Evolutionary conservation across 257 asterid genomes (phyloP), one percentile per base, ranked within the genome.

Genomic region (Solanum gracilifrons): DNA sequence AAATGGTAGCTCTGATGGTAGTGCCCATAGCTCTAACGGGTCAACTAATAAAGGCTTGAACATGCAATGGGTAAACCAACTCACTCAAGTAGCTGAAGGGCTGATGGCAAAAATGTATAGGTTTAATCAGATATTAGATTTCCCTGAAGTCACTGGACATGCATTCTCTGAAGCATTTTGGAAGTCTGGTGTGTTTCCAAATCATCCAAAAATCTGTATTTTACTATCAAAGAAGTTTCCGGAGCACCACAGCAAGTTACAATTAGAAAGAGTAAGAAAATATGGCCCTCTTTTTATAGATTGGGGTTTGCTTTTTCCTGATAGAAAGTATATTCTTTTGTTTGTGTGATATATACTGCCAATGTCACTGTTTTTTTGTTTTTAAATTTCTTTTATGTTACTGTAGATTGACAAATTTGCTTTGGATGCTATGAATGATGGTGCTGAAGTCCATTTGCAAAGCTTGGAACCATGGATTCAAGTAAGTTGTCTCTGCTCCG

Each of bases 21-120:
- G 92, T 9, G 89, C 88, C 85, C 98, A 93, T 25, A 91, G 91
- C 88, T 89, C 95, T 15, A 89, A 91, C 73, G 90, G 94, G 64
- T 89, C 95, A 68, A 90, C 92, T 33, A 95, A 90, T 37, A 97
- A 96, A 95, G 98, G 98, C 71, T 90, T 97, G 94, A 97, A 95
- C 94, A 93, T 97, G 97, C 99, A 94, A 90, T 97, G 98, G 99
- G 96, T 95, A 83, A 92, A 95, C 90, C 99, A 96, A 96, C 99
- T 97, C 91, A 94, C 94, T 6, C 97, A 92, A 88, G 99, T 97
- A 86, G 99, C 99, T 60, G 96, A 95, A 92, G 99, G 99, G 89
- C 91, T 97, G 88, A 91, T 97, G 98, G 96, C 98, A n/a, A 97
- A 97, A 91, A 95, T 97, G 94, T 96, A 97, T 88, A 93, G 98